Percentiles rank a stretch among this genome's conserved stretches.
Evolutionary conservation across 2,329 filamentous ascomycete genomes (phyloP).

Genomic region (Pseudopyrenochaeta lycopersici): DNA sequence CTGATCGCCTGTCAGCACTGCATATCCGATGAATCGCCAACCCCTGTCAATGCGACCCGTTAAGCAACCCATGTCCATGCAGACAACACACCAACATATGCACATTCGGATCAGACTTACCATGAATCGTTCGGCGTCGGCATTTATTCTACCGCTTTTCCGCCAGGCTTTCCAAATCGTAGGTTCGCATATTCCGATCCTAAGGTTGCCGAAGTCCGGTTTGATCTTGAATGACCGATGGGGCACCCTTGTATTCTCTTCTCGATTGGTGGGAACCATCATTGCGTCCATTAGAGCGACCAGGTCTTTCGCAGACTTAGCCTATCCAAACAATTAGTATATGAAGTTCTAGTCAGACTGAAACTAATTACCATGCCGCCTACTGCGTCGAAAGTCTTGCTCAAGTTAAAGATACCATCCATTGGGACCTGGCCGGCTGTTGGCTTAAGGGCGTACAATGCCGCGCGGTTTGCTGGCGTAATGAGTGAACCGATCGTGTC

Average conservation of each 20-base stretch:
- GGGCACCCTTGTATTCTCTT: conserved; percentile 28
- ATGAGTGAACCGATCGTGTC: conserved; percentile 53
- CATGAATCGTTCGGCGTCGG: conserved; percentile 49
- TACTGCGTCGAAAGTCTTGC: conserved; percentile 45
- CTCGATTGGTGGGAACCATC: conserved; percentile 42
- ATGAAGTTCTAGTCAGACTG: background rate
- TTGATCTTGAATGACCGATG: conserved; percentile 43
- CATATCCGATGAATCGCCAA: conserved; percentile 2
- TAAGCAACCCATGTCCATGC: background rate
- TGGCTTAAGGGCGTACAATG: conserved; percentile 51
- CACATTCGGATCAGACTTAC: conserved; percentile 25
- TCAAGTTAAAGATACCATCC: conserved; percentile 47
- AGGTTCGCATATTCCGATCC: conserved; percentile 48
- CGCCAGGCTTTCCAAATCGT: conserved; percentile 46
- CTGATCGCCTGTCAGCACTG: conserved; percentile 27
- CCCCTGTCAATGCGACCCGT: conserved; percentile 3
- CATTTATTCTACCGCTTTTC: conserved; percentile 46
- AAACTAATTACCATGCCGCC: conserved; percentile 39
- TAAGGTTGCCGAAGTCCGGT: conserved; percentile 40
- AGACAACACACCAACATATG: conserved; percentile 3
- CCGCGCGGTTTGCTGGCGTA: conserved; percentile 51
- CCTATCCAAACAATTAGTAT: conserved; percentile 21
- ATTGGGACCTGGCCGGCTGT: conserved; percentile 47
- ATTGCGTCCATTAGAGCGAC: conserved; percentile 32
- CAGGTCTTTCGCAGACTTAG: conserved; percentile 48